phyloP scores from a whole-genome alignment of 495 filamentous ascomycete genomes.

The Penicillium manginii region DNA sequence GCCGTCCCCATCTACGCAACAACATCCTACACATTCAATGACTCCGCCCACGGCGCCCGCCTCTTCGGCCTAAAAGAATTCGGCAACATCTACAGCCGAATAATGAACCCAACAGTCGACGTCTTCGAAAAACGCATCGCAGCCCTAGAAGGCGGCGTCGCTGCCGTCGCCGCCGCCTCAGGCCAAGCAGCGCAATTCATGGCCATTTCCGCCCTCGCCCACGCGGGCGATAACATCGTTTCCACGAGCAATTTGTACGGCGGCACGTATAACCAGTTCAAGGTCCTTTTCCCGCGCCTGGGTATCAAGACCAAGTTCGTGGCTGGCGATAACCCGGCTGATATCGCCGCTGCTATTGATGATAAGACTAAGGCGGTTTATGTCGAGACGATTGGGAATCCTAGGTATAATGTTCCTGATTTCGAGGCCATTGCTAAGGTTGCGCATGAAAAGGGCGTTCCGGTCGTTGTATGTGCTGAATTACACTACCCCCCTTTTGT shows the following conservation, averaged over 20 bases:
- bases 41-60: constrained; percentile 93
- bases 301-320: constrained; percentile 94
- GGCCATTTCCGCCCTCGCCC: constrained; percentile 80
- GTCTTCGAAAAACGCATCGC: constrained; percentile 98
- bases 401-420: constrained; percentile 91
- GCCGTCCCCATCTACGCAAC: constrained; percentile 97
- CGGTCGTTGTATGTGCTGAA: constrained; percentile 69
- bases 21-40: constrained; percentile 92
- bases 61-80: constrained; percentile 98
- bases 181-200: constrained; percentile 97
- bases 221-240: constrained; percentile 92
- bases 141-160: constrained; percentile 91
- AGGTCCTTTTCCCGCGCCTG: constrained; percentile 83
- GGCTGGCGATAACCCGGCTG: constrained; percentile 77
- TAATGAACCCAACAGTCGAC: constrained; percentile 98
- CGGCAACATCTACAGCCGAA: constrained; percentile 97
- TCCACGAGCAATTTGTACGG: constrained; percentile 93
- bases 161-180: constrained; percentile 85
- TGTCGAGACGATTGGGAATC: constrained; percentile 95
- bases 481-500: constrained; percentile 7
- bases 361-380: constrained; percentile 97
- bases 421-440: constrained; percentile 82
- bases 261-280: constrained; percentile 98
- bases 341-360: constrained; percentile 86
- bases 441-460: constrained; percentile 79